Percentiles rank a stretch among this genome's conserved stretches.
Conservation (phyloP, 371 early-diverging fungal genomes). For the Blakeslea trispora region DNA sequence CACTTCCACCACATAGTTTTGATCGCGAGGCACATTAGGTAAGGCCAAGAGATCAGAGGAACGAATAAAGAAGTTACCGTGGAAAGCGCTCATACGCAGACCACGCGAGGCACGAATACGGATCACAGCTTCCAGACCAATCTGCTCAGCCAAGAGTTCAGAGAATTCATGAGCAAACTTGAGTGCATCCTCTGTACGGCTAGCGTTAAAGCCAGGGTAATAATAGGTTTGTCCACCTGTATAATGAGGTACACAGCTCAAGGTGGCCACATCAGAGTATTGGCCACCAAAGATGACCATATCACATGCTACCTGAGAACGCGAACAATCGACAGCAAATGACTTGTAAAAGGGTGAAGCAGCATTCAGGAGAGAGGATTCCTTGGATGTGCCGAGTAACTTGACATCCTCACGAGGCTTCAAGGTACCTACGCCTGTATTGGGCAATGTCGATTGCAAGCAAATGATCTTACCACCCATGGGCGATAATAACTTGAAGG, state of each 20-base stretch:
- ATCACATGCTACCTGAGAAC: conserved; percentile 91
- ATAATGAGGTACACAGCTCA: conserved; percentile 82
- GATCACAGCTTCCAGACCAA: conserved; percentile 96
- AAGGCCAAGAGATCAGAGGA: conserved; percentile 93
- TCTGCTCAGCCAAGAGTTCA: conserved; percentile 78
- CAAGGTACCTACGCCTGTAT: conserved; percentile 76
- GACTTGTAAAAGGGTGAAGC: conserved; percentile 90
- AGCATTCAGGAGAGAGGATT: conserved; percentile 82
- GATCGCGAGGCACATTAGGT: conserved; percentile 94
- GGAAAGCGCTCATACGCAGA: conserved; percentile 84
- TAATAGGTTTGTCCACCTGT: conserved; percentile 96
- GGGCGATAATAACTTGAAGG: conserved; percentile 76
- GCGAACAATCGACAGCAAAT: conserved; percentile 91
- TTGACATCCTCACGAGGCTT: conserved; percentile 87
- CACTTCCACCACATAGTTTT: conserved; percentile 91
- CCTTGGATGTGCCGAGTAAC: conserved; percentile 83
- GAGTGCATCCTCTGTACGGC: conserved; percentile 81
- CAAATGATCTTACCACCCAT: conserved; percentile 92
- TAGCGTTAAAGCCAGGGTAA: conserved; percentile 94
- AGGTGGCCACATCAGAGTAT: conserved; percentile 92
- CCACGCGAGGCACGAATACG: conserved; percentile 93
- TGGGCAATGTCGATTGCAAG: conserved; percentile 83
- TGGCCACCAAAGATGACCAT: conserved; percentile 89
- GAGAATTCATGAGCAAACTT: conserved; percentile 90
- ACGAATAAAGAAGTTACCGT: conserved; percentile 96